phyloP scores from a whole-genome alignment of 306 rosid species.

The Cyclanthera cordifolia region DNA sequence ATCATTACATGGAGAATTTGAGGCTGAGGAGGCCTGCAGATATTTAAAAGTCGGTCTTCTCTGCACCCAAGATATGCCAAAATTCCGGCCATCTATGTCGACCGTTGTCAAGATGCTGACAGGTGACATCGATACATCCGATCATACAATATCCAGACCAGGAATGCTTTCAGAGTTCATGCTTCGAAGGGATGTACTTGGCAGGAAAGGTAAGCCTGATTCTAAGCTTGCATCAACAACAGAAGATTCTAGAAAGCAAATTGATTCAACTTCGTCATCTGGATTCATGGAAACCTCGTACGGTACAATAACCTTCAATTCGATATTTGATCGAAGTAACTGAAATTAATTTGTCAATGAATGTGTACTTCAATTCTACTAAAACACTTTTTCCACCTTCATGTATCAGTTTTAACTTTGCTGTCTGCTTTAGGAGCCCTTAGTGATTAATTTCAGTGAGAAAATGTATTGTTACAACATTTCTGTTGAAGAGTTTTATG shows the following conservation, averaged over 20 bases:
- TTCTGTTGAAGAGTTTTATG: background rate
- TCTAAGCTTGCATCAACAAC: slow-evolving; percentile 22
- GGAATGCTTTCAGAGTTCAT: slow-evolving; percentile 50
- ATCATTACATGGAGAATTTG: slow-evolving; percentile 19
- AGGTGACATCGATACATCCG: slow-evolving; percentile 35
- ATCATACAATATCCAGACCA: slow-evolving; percentile 42
- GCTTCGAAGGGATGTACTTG: slow-evolving; percentile 16
- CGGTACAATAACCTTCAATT: slow-evolving; percentile 63
- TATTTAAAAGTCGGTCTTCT: slow-evolving; percentile 58
- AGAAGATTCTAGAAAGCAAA: slow-evolving; percentile 20
- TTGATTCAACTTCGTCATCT: slow-evolving; percentile 29
- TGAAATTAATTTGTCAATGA: slow-evolving; percentile 9
- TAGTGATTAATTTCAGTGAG: background rate
- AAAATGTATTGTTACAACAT: background rate
- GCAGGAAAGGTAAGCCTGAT: slow-evolving; percentile 18
- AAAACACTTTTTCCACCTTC: background rate
- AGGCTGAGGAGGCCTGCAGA: slow-evolving; percentile 44
- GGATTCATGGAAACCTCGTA: slow-evolving; percentile 22
- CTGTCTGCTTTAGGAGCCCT: background rate
- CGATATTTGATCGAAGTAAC: slow-evolving; percentile 49
- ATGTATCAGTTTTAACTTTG: background rate
- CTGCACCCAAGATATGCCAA: slow-evolving; percentile 71
- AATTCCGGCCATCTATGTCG: slow-evolving; percentile 69
- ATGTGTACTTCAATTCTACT: background rate
- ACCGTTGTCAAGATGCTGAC: slow-evolving; percentile 46